A percentile compares a stretch with the other conserved stretches of the same genome.
Evolutionary conservation across 768 basidiomycete species (phyloP).

Genomic region (Tulasnella calospora): DNA sequence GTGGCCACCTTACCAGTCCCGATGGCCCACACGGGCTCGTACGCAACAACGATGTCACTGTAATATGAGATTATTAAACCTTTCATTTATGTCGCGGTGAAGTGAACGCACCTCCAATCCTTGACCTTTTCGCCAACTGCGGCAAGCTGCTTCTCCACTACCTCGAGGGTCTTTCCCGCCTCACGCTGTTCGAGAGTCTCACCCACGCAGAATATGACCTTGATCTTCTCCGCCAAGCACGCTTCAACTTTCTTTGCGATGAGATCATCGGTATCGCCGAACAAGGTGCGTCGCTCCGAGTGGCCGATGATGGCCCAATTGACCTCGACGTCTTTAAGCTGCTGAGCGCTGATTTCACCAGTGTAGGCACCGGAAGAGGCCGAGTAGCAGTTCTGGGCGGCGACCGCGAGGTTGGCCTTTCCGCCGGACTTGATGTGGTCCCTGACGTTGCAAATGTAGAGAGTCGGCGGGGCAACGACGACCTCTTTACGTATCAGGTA

Average conservation of each 20-base stretch:
- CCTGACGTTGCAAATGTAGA: slow-evolving; percentile 78
- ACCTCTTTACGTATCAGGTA: slow-evolving; percentile 55
- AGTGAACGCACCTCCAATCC: slow-evolving; percentile 70
- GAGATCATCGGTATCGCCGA: slow-evolving; percentile 77
- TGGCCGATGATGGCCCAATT: slow-evolving; percentile 95
- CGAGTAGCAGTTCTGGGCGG: slow-evolving; percentile 89
- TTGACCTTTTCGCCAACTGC: slow-evolving; percentile 61
- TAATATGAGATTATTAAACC: background rate
- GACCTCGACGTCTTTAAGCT: slow-evolving; percentile 80
- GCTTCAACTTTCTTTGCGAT: slow-evolving; percentile 85
- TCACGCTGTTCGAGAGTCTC: slow-evolving; percentile 91
- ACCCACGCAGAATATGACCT: slow-evolving; percentile 93
- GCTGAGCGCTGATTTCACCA: slow-evolving; percentile 85
- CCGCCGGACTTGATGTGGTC: slow-evolving; percentile 39
- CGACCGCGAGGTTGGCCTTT: slow-evolving; percentile 57
- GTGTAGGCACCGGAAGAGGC: slow-evolving; percentile 88
- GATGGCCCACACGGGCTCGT: slow-evolving; percentile 98
- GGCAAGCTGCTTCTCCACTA: slow-evolving; percentile 77
- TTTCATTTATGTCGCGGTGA: background rate
- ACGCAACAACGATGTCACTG: slow-evolving; percentile 90
- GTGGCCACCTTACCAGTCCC: slow-evolving; percentile 96
- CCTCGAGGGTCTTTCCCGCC: slow-evolving; percentile 62
- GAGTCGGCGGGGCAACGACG: slow-evolving; percentile 82
- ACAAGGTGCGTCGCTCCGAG: slow-evolving; percentile 91
- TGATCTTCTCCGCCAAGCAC: slow-evolving; percentile 67